phyloP scores from a whole-genome alignment of 208 protist species.

The Kentomonas sorsogonicus region DNA sequence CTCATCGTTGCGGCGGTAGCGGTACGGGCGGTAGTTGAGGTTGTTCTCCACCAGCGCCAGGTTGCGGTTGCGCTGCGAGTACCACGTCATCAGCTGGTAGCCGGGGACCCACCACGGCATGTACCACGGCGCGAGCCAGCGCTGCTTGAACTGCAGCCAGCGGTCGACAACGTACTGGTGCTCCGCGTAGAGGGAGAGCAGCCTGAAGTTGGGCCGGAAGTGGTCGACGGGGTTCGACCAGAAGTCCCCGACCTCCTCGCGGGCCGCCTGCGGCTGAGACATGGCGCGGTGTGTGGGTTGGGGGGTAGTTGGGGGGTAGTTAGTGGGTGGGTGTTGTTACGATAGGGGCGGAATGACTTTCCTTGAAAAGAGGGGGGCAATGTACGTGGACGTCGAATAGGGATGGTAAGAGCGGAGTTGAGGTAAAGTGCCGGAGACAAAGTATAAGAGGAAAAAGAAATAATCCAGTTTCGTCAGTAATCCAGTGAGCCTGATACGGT shows the following conservation, averaged over 20 bases:
- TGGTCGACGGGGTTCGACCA: constrained; percentile 90
- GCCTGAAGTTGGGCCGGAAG: constrained; percentile 87
- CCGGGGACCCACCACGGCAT: constrained; percentile 84
- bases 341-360: no score
- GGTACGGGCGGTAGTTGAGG: constrained; percentile 88
- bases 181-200: constrained; percentile 84
- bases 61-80: constrained; percentile 84
- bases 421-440: no score
- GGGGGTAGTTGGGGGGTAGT: no score
- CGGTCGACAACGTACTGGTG: constrained; percentile 71
- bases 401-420: no score
- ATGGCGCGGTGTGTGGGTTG: no score
- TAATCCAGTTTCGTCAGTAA: no score
- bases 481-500: no score
- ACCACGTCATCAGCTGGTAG: constrained; percentile 80
- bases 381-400: no score
- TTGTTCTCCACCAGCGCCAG: constrained; percentile 88
- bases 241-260: constrained; percentile 49
- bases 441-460: no score
- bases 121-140: constrained; percentile 76
- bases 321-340: no score
- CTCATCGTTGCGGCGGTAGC: constrained; percentile 86
- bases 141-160: constrained; percentile 76
- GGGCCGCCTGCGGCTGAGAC: no score
- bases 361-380: no score